Evolutionary conservation across 2,329 filamentous ascomycete species (phyloP).

Genomic region (Blumeriella jaapii): DNA sequence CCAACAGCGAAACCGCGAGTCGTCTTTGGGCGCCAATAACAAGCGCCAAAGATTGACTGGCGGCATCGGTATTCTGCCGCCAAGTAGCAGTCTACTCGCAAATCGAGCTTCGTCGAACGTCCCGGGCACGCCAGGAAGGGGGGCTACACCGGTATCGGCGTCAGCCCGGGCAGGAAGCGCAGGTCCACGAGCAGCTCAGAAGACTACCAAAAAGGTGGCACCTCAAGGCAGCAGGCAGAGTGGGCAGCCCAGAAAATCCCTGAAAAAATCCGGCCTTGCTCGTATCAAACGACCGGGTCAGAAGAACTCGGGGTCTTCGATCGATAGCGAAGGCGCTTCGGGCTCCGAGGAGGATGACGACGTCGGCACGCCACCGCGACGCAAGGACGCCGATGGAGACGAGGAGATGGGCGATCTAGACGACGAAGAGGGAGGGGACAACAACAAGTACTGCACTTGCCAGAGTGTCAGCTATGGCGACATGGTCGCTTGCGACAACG

Average conservation of each 20-base stretch:
- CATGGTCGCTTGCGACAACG: slow-evolving; percentile 84
- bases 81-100: slow-evolving; percentile 41
- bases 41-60: slow-evolving; percentile 38
- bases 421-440: slow-evolving; percentile 64
- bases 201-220: slow-evolving; percentile 26
- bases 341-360: slow-evolving; percentile 41
- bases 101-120: slow-evolving; percentile 48
- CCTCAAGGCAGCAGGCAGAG: slow-evolving; percentile 25
- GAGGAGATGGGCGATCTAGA: slow-evolving; percentile 42
- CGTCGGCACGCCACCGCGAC: slow-evolving; percentile 26
- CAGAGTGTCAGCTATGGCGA: slow-evolving; percentile 76
- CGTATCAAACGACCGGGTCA: slow-evolving; percentile 42
- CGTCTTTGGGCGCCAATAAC: slow-evolving; percentile 48
- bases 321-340: slow-evolving; percentile 52
- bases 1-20: slow-evolving; percentile 44
- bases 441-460: slow-evolving; percentile 69
- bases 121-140: slow-evolving; percentile 47
- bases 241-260: slow-evolving; percentile 20
- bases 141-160: slow-evolving; percentile 23
- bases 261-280: slow-evolving; percentile 46
- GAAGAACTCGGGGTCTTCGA: slow-evolving; percentile 50
- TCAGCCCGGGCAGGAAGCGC: slow-evolving; percentile 43
- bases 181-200: slow-evolving; percentile 38
- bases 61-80: slow-evolving; percentile 34
- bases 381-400: slow-evolving; percentile 42